These are phyloP conservation scores for Trametes meyenii DNA, from an alignment of 768 basidiomycete species.

Conservation along the genomic window DNA sequence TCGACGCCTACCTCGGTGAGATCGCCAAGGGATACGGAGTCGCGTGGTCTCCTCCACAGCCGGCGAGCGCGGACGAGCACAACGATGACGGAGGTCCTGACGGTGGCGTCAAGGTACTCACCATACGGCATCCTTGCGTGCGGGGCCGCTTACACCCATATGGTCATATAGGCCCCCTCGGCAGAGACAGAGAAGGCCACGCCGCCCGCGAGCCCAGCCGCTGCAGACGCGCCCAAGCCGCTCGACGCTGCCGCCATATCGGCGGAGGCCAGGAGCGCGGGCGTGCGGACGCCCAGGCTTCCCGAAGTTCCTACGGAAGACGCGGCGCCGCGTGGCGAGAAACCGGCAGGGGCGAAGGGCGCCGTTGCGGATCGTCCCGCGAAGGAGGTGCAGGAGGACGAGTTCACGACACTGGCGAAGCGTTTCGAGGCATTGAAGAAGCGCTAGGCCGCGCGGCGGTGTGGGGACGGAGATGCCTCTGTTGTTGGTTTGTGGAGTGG, in stretches of 20 bases:
- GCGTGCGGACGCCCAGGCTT: slow-evolving; percentile 44
- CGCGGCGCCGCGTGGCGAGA: slow-evolving; percentile 34
- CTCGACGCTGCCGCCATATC: slow-evolving; percentile 30
- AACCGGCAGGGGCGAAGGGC: slow-evolving; percentile 28
- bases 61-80: slow-evolving; percentile 30
- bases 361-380: slow-evolving; percentile 28
- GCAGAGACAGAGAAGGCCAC: not conserved
- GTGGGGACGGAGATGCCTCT: slow-evolving; percentile 5
- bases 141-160: slow-evolving; percentile 5
- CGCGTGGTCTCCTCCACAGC: slow-evolving; percentile 55
- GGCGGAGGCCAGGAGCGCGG: slow-evolving; percentile 36
- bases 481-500: slow-evolving; percentile 1
- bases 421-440: slow-evolving; percentile 90
- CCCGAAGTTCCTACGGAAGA: slow-evolving; percentile 56
- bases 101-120: slow-evolving; percentile 44
- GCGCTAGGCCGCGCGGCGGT: slow-evolving; percentile 41
- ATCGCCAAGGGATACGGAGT: slow-evolving; percentile 89
- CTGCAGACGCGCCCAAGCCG: slow-evolving; percentile 18
- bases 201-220: not conserved
- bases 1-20: slow-evolving; percentile 86
- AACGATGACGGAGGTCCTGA: slow-evolving; percentile 35
- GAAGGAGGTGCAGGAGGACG: slow-evolving; percentile 52
- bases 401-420: slow-evolving; percentile 73
- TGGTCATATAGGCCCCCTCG: slow-evolving; percentile 13
- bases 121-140: not conserved